Evolutionary conservation across 176 grass and related monocot species (phyloP).

Genomic region (bread wheat (Triticum aestivum)): DNA sequence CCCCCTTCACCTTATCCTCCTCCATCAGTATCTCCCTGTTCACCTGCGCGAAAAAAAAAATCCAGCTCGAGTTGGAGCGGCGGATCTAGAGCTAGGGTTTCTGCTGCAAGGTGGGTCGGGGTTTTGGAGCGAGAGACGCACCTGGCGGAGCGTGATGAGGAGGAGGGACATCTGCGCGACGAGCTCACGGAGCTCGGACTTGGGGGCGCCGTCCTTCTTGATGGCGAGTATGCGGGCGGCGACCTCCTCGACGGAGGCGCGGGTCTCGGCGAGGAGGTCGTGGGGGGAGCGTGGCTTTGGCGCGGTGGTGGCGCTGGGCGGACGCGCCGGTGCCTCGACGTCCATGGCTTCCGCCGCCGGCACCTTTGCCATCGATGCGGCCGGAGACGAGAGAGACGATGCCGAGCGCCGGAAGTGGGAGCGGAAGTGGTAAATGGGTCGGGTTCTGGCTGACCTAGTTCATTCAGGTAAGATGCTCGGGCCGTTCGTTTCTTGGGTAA

Average conservation of each 20-base stretch:
- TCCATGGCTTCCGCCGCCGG: constrained; percentile 65
- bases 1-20: constrained; percentile 74
- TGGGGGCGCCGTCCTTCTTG: constrained; percentile 74
- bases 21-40: constrained; percentile 92
- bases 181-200: constrained; percentile 83
- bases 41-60: constrained; percentile 39
- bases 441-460: not conserved
- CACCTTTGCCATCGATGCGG: constrained; percentile 12
- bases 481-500: not conserved
- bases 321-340: constrained; percentile 14
- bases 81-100: constrained; percentile 33
- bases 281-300: constrained; percentile 35
- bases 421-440: not conserved
- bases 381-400: constrained; percentile 16
- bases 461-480: not conserved
- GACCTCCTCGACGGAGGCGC: constrained; percentile 73
- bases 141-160: constrained; percentile 87
- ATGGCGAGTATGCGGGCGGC: constrained; percentile 67
- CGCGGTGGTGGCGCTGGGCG: not conserved
- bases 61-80: not conserved
- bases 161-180: constrained; percentile 90
- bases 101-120: not conserved
- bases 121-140: constrained; percentile 7
- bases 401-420: not conserved
- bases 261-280: constrained; percentile 65